phyloP scores from a whole-genome alignment of 1,284 basidiomycete species.

The Heterobasidion occidentale region DNA sequence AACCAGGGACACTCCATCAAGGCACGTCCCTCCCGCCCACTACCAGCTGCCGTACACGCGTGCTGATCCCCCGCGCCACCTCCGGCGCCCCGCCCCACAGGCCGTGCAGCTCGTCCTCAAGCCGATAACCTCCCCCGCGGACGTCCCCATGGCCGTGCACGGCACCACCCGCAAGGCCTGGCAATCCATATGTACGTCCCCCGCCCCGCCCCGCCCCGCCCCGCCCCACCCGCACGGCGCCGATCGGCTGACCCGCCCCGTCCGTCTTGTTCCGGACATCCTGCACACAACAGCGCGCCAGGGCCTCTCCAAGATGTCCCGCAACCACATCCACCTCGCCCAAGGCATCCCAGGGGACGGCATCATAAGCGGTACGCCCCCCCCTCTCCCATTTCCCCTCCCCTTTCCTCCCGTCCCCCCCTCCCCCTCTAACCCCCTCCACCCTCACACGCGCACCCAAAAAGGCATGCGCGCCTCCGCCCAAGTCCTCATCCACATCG shows the following conservation, averaged over 20 bases:
- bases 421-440: neutral
- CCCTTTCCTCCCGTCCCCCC: neutral
- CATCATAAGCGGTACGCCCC: conserved; percentile 62
- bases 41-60: neutral
- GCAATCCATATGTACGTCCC: conserved; percentile 58
- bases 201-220: neutral
- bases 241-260: neutral
- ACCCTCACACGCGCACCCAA: too few species aligned
- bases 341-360: conserved; percentile 56
- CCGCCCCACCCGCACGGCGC: neutral
- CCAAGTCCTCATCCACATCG: conserved; percentile 68
- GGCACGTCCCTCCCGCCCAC: conserved; percentile 28
- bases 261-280: neutral
- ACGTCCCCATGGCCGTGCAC: conserved; percentile 75
- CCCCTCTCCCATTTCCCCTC: too few species aligned
- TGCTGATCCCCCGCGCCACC: neutral
- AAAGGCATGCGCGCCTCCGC: conserved; percentile 74
- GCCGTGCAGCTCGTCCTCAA: conserved; percentile 57
- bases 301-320: conserved; percentile 78
- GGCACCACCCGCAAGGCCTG: conserved; percentile 67
- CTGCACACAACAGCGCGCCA: conserved; percentile 52
- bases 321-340: conserved; percentile 87
- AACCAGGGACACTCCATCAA: conserved; percentile 91
- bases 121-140: conserved; percentile 48
- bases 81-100: neutral